phyloP scores from a whole-genome alignment of 495 filamentous ascomycete genomes.

The Xylaria bambusicola region DNA sequence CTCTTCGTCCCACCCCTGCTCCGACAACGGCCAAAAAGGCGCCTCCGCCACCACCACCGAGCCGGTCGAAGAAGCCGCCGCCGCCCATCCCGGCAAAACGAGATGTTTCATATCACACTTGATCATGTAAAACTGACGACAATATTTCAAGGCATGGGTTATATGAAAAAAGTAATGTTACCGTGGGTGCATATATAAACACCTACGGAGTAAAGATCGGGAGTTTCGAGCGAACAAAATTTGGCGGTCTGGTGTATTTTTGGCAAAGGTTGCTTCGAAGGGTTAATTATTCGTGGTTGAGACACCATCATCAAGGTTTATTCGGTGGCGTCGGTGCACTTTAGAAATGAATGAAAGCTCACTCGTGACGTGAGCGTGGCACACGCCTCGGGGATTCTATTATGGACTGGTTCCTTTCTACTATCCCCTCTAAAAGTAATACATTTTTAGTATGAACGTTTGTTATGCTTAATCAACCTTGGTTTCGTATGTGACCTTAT shows the following conservation, averaged over 20 bases:
- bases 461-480: too few species aligned
- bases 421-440: slow-evolving; percentile 12
- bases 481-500: too few species aligned
- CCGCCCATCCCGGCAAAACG: slow-evolving; percentile 59
- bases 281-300: not conserved
- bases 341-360: slow-evolving; percentile 10
- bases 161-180: not conserved
- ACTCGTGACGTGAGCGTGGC: not conserved
- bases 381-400: slow-evolving; percentile 11
- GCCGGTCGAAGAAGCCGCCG: slow-evolving; percentile 73
- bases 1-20: slow-evolving; percentile 50
- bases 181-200: not conserved
- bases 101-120: slow-evolving; percentile 20
- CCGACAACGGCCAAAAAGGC: slow-evolving; percentile 60
- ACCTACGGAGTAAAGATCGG: not conserved
- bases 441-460: too few species aligned
- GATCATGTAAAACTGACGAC: not conserved
- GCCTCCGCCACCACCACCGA: slow-evolving; percentile 82
- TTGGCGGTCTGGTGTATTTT: not conserved
- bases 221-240: not conserved
- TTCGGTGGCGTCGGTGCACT: slow-evolving; percentile 23
- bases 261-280: not conserved
- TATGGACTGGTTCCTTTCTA: slow-evolving; percentile 33
- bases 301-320: not conserved
- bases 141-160: too few species aligned